A percentile compares a stretch with the other conserved stretches of the same genome.
These are phyloP conservation scores for Dendrostoma leiphaemia DNA, from an alignment of 2,329 filamentous ascomycete genomes.

Conservation along the genomic window DNA sequence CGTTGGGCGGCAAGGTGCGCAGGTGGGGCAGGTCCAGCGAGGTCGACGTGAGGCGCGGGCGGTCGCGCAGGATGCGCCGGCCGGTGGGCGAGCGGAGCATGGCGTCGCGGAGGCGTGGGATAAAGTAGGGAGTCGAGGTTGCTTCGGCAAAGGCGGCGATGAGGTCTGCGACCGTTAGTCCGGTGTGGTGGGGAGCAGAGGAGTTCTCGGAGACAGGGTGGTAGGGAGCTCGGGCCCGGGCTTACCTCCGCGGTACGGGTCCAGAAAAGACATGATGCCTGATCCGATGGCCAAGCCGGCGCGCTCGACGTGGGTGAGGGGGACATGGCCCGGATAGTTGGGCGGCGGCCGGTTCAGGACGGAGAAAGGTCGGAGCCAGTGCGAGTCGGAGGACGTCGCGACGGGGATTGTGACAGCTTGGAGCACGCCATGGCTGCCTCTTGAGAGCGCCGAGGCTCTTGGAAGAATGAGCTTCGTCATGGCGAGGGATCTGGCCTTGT, in stretches of 20 bases:
- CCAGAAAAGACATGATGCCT: conserved; percentile 61
- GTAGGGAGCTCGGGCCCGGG: neutral
- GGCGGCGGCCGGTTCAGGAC: conserved; percentile 80
- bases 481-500: neutral
- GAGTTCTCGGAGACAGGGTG: neutral
- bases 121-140: conserved; percentile 92
- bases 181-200: neutral
- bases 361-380: conserved; percentile 58
- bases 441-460: conserved; percentile 9
- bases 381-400: neutral
- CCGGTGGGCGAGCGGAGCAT: conserved; percentile 87
- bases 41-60: conserved; percentile 82
- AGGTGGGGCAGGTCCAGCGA: conserved; percentile 66
- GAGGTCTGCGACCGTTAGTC: conserved; percentile 68
- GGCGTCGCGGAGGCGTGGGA: conserved; percentile 82
- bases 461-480: conserved; percentile 13
- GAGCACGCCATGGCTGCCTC: neutral
- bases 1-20: conserved; percentile 67
- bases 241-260: conserved; percentile 77
- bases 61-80: conserved; percentile 84
- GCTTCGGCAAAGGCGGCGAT: conserved; percentile 94
- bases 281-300: conserved; percentile 67
- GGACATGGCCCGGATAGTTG: conserved; percentile 90
- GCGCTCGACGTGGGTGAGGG: conserved; percentile 76
- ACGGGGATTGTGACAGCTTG: neutral